Conservation (phyloP, 176 grass and related monocot genomes). For the Zoysia japonica region DNA sequence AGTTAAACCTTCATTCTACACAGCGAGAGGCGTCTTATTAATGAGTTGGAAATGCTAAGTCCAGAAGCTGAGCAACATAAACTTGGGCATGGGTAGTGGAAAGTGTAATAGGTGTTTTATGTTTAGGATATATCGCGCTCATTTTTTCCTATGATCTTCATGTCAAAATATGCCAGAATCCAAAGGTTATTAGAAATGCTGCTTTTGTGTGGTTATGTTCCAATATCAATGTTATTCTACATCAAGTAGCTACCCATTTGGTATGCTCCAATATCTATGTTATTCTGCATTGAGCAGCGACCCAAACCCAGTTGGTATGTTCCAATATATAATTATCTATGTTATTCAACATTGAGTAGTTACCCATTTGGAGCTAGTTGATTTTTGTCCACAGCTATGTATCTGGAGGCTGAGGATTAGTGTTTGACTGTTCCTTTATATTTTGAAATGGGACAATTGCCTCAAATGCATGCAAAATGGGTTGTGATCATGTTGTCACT, state of each 20-base stretch:
- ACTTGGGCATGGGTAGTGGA: not conserved
- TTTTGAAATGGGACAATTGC: not conserved
- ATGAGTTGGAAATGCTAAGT: conserved; percentile 14
- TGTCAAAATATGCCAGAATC: not conserved
- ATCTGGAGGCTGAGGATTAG: not conserved
- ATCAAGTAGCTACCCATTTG: not conserved
- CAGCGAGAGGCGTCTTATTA: not conserved
- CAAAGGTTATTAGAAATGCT: not conserved
- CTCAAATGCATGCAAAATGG: not conserved
- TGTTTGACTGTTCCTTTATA: not conserved
- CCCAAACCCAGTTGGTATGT: too few species aligned
- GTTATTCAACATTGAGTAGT: not conserved
- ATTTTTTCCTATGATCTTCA: not conserved
- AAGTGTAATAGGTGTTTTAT: not conserved
- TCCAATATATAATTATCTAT: not conserved
- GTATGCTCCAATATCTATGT: too few species aligned
- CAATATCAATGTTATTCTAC: not conserved
- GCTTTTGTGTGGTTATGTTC: not conserved
- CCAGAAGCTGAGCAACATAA: not conserved
- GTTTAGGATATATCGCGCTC: not conserved
- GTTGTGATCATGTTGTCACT: conserved; percentile 3
- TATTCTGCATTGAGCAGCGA: not conserved
- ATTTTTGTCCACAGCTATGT: not conserved
- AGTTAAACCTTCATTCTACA: not conserved
- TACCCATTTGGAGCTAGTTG: not conserved